Conservation (phyloP, 2,329 filamentous ascomycete species). For the Beauveria rudraprayagi region DNA sequence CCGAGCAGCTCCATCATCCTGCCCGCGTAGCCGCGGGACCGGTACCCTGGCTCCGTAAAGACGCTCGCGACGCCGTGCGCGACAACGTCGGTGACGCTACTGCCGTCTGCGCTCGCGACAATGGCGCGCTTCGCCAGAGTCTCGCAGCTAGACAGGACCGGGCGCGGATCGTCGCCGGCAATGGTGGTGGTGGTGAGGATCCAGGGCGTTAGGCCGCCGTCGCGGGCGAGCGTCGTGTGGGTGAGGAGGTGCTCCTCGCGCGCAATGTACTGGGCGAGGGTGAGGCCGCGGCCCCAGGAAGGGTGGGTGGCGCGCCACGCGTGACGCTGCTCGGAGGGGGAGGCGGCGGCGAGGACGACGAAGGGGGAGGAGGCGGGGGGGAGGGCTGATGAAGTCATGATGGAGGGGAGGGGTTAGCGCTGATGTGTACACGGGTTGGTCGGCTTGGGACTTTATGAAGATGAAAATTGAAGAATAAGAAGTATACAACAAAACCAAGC, state of each 20-base stretch:
- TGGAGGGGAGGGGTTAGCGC: neutral
- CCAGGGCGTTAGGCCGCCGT: constrained; percentile 56
- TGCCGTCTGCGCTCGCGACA: constrained; percentile 26
- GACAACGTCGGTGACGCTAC: constrained; percentile 41
- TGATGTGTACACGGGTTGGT: neutral
- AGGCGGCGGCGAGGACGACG: constrained; percentile 47
- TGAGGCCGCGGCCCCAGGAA: constrained; percentile 52
- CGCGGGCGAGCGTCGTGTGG: constrained; percentile 43
- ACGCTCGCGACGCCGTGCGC: constrained; percentile 74
- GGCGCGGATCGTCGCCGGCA: constrained; percentile 33
- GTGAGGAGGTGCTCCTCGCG: constrained; percentile 51
- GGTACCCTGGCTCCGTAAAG: constrained; percentile 59
- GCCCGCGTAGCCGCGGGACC: constrained; percentile 68
- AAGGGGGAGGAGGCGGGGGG: constrained; percentile 6
- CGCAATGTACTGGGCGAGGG: constrained; percentile 46
- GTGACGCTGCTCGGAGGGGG: constrained; percentile 41
- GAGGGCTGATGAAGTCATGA: constrained; percentile 4
- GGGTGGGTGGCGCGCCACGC: constrained; percentile 49
- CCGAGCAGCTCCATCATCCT: constrained; percentile 66
- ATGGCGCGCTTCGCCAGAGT: constrained; percentile 52
- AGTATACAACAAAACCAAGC: no score
- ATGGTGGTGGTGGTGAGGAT: constrained; percentile 52
- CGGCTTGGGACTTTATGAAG: no score
- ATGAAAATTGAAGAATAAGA: neutral
- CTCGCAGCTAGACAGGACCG: constrained; percentile 57